phyloP scores from a whole-genome alignment of 2,329 filamentous ascomycete species.

The Calonectria honghensis region DNA sequence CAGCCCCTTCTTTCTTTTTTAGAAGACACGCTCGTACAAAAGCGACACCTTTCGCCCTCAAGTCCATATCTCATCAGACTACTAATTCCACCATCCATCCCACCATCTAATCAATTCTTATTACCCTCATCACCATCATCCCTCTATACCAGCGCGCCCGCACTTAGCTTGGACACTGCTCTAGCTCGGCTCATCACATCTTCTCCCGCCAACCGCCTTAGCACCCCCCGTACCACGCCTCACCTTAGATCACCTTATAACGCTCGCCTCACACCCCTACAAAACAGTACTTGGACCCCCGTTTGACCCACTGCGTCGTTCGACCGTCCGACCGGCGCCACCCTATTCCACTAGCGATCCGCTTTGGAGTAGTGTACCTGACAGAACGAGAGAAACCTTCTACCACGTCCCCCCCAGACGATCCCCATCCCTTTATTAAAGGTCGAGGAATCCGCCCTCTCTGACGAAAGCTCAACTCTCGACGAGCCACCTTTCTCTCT shows the following conservation, averaged over 20 bases:
- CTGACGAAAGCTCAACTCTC: constrained; percentile 43
- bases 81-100: constrained; percentile 15
- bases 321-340: constrained; percentile 55
- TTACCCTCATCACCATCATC: constrained; percentile 21
- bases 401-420: constrained; percentile 35
- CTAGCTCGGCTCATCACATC: constrained; percentile 21
- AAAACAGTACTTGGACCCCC: constrained; percentile 47
- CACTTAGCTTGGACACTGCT: constrained; percentile 6
- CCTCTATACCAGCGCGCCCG: constrained; percentile 14
- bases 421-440: constrained; percentile 49
- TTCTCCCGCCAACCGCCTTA: constrained; percentile 12
- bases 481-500: constrained; percentile 46
- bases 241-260: constrained; percentile 48
- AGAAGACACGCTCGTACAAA: constrained; percentile 49
- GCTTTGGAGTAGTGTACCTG: constrained; percentile 46
- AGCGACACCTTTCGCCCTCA: constrained; percentile 50
- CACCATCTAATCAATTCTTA: constrained; percentile 8
- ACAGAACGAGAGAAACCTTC: constrained; percentile 39
- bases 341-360: constrained; percentile 45
- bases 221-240: constrained; percentile 33
- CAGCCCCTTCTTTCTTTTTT: constrained; percentile 42
- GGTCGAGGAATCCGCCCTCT: constrained; percentile 43
- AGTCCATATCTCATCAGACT: constrained; percentile 36
- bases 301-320: constrained; percentile 54
- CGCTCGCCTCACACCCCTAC: constrained; percentile 36